Conservation (phyloP, 2,329 filamentous ascomycete species). For the Penicillium sp. region DNA sequence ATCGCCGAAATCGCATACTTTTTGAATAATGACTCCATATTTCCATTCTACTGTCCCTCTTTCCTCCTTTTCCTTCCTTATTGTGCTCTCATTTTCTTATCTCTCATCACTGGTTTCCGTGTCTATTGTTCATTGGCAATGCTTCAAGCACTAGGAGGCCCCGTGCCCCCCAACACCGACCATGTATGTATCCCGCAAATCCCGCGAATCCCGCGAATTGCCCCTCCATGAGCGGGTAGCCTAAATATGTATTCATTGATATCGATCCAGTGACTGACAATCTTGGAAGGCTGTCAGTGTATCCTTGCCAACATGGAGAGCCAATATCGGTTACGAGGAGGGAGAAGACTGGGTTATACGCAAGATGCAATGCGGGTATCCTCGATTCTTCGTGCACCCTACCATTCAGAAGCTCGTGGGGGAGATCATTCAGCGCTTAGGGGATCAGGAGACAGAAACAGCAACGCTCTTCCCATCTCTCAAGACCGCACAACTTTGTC, state of each 20-base stretch:
- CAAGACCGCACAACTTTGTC: slow-evolving; percentile 68
- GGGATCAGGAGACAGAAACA: slow-evolving; percentile 53
- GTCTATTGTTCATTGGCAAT: slow-evolving; percentile 24
- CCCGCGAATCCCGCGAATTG: slow-evolving; percentile 22
- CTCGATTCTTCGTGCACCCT: slow-evolving; percentile 89
- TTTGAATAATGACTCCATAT: slow-evolving; percentile 10
- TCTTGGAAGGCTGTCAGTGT: slow-evolving; percentile 82
- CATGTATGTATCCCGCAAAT: slow-evolving; percentile 59
- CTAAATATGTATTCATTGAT: neutral
- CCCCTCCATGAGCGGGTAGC: slow-evolving; percentile 17
- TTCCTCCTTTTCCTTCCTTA: neutral
- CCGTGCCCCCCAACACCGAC: slow-evolving; percentile 74
- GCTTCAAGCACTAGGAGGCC: slow-evolving; percentile 58
- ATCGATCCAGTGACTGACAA: slow-evolving; percentile 4
- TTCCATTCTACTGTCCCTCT: neutral
- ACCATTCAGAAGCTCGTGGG: slow-evolving; percentile 71
- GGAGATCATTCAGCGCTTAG: slow-evolving; percentile 64
- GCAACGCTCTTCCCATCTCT: slow-evolving; percentile 82
- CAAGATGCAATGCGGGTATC: slow-evolving; percentile 88
- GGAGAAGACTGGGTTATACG: slow-evolving; percentile 81
- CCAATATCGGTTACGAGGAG: slow-evolving; percentile 93
- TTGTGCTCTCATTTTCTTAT: slow-evolving; percentile 7
- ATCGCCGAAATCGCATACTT: slow-evolving; percentile 24
- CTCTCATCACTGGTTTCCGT: neutral
- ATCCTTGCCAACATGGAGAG: slow-evolving; percentile 87